phyloP scores from a whole-genome alignment of 2,329 filamentous ascomycete genomes.

The Xenoacremonium recifei region DNA sequence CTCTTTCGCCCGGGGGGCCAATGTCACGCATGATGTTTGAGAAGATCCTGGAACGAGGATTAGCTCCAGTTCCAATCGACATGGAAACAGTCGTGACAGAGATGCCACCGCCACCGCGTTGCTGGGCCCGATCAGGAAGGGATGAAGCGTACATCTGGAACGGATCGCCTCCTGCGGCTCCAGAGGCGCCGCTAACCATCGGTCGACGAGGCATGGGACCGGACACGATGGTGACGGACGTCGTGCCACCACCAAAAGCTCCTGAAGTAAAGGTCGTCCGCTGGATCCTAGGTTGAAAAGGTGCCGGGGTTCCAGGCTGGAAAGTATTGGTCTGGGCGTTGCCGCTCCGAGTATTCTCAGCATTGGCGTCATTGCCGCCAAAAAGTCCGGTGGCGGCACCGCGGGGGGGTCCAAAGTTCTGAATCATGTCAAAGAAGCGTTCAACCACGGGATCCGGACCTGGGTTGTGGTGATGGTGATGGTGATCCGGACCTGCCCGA shows the following conservation, averaged over 20 bases:
- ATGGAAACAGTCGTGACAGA: constrained; percentile 18
- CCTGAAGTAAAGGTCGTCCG: constrained; percentile 49
- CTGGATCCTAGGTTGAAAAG: constrained; percentile 40
- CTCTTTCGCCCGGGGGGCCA: constrained; percentile 29
- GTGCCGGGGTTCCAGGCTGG: constrained; percentile 32
- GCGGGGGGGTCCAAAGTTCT: constrained; percentile 30
- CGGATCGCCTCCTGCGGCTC: constrained; percentile 31
- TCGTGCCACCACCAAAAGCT: constrained; percentile 27
- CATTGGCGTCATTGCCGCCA: constrained; percentile 13
- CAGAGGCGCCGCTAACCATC: constrained; percentile 3
- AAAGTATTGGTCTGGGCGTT: constrained; percentile 37
- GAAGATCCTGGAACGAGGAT: constrained; percentile 43
- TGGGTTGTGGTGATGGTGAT: constrained; percentile 29
- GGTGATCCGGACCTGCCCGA: constrained; percentile 22
- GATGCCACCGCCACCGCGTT: constrained; percentile 15
- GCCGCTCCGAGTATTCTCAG: constrained; percentile 14
- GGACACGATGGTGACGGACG: constrained; percentile 49
- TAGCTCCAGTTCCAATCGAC: constrained; percentile 31
- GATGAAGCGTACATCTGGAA: constrained; percentile 48
- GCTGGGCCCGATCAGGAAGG: constrained; percentile 10
- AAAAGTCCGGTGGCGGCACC: constrained; percentile 11
- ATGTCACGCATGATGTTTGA: constrained; percentile 36
- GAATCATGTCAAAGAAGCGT: constrained; percentile 45
- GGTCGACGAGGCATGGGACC: constrained; percentile 15
- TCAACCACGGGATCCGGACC: constrained; percentile 37